Conservation (phyloP, 148 eudicot species). For the Rhododendron williamsianum region DNA sequence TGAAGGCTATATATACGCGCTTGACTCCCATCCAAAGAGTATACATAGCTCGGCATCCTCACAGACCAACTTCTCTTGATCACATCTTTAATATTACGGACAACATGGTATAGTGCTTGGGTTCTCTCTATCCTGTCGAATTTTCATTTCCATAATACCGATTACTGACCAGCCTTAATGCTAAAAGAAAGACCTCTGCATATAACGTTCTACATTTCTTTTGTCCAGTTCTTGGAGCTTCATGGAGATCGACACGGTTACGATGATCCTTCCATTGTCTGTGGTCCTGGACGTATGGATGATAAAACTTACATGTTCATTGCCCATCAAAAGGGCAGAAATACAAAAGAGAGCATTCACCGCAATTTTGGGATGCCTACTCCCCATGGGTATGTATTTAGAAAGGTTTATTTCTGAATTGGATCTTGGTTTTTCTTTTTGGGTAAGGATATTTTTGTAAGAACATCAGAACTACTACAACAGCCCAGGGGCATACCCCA, state of each 20-base stretch:
- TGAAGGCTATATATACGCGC: slow-evolving; percentile 61
- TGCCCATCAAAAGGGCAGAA: slow-evolving; percentile 87
- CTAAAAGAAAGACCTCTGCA: not conserved
- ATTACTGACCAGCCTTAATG: not conserved
- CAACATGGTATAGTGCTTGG: slow-evolving; percentile 40
- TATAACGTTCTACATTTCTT: not conserved
- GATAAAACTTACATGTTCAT: slow-evolving; percentile 83
- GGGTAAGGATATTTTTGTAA: not conserved
- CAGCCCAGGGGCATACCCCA: not conserved
- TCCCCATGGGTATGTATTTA: slow-evolving; percentile 75
- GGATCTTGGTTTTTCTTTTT: not conserved
- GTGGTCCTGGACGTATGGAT: slow-evolving; percentile 77
- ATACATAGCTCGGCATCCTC: slow-evolving; percentile 89
- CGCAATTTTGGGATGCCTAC: slow-evolving; percentile 97
- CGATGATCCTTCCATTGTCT: slow-evolving; percentile 87
- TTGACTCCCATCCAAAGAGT: slow-evolving; percentile 92
- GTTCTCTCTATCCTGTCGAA: not conserved
- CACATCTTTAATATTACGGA: slow-evolving; percentile 81
- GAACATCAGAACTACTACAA: not conserved
- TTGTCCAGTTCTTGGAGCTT: slow-evolving; percentile 75
- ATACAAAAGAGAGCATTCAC: slow-evolving; percentile 77
- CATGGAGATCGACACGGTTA: slow-evolving; percentile 92
- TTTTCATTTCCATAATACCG: not conserved
- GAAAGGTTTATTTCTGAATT: not conserved
- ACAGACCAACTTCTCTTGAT: slow-evolving; percentile 91